Base-by-base conservation (phyloP, 2,329 filamentous ascomycete genomes). In the Venturia effusa region DNA sequence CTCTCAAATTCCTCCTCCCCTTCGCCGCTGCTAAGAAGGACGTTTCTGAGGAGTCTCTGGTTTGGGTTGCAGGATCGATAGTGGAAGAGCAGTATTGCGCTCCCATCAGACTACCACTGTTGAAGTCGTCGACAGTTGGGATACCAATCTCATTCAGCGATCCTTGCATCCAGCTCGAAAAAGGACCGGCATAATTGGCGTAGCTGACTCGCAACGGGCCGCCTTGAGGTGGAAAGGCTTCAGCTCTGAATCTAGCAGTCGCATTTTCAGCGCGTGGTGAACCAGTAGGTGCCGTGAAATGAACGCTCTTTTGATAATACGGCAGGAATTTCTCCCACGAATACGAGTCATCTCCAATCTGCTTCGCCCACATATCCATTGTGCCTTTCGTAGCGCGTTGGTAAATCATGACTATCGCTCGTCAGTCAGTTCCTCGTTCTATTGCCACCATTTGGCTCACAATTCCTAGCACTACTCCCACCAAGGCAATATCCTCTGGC, bases 261-360 rank as follows among this genome's bases (percentile, higher is more conserved):
- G 70, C 68, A 65, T 72, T 71, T 11, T 66, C 64, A 24, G 61
- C 54, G 3, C 72, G 66, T 32, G 67, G 71, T 7, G 62, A 66
- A 39, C 61, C 68, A 43, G 72, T 65, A 1, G 74, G 73, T 4
- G 68, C 64, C 0, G 70, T 74, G 59, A 75, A 69, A 15, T 68
- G 71, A 22, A 69, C 65, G 10, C 68, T 61, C 43, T 68, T 69
- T 48, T 72, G 68, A 65, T 72, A 75, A 63, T 70, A 73, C 1
- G 69, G 70, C 0, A 71, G 64, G 4, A 74, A 8, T 5, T 68
- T 69, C 10, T 72, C 70, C 43, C 69, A 74, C 0, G 65, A 69
- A 61, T 70, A 75, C 51, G 67, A 70, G n/a, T 70, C 62, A 60
- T 75, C 74, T 4, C 68, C 72, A 1, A 74, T 70, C 0, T 67